A percentile compares a stretch with the other conserved stretches of the same genome.
Conservation (phyloP, 2,329 filamentous ascomycete genomes). For the Ophiosphaerella herpotricha region DNA sequence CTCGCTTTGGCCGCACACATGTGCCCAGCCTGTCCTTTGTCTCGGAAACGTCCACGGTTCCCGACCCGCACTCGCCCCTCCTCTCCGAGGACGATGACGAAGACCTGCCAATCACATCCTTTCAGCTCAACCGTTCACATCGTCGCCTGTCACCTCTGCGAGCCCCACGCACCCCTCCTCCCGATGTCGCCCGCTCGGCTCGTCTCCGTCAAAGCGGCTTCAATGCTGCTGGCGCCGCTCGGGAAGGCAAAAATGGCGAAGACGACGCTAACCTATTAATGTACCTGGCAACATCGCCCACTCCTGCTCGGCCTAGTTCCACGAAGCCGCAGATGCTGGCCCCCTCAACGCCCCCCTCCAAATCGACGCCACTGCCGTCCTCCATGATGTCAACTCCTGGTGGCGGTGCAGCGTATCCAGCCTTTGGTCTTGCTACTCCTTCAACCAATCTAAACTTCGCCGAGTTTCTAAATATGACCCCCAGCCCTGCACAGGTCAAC, state of each 20-base stretch:
- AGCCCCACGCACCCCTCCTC: conserved; percentile 50
- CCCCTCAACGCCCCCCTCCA: conserved; percentile 60
- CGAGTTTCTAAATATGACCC: conserved; percentile 97
- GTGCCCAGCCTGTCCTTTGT: conserved; percentile 80
- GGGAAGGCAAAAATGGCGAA: conserved; percentile 66
- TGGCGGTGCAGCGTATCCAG: conserved; percentile 63
- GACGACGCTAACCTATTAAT: conserved; percentile 85
- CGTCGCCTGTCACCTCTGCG: conserved; percentile 77
- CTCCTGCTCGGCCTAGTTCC: conserved; percentile 67
- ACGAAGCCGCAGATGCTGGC: conserved; percentile 54
- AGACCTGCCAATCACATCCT: conserved; percentile 76
- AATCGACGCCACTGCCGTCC: conserved; percentile 68
- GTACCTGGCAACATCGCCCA: conserved; percentile 90
- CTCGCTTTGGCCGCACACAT: conserved; percentile 71
- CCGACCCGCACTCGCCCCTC: conserved; percentile 64
- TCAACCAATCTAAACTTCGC: conserved; percentile 89
- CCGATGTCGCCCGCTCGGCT: conserved; percentile 46
- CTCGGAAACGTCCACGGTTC: conserved; percentile 69
- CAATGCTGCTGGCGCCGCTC: conserved; percentile 44
- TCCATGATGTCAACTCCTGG: conserved; percentile 90
- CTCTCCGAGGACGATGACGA: conserved; percentile 80
- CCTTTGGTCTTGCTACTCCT: conserved; percentile 73
- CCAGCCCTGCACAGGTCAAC: conserved; percentile 78
- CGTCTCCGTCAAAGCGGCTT: conserved; percentile 48
- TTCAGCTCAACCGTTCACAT: conserved; percentile 62